A percentile compares a stretch with the other conserved stretches of the same genome.
Evolutionary conservation across 2,329 filamentous ascomycete species (phyloP).

Genomic region (Colletotrichum cuscutae): DNA sequence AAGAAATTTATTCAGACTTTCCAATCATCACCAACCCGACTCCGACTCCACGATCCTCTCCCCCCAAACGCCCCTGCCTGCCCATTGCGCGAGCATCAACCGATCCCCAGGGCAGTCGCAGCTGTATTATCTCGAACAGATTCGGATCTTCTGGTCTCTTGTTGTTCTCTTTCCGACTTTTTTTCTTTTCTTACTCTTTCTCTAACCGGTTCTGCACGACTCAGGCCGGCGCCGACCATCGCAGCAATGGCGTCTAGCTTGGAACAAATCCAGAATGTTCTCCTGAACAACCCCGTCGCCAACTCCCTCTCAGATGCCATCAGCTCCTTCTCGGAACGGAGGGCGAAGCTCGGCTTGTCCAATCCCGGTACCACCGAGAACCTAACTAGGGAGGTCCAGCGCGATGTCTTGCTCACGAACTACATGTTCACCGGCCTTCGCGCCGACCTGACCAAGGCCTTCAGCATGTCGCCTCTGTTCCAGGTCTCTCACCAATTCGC

Average conservation of each 20-base stretch:
- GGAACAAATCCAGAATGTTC: constrained; percentile 63
- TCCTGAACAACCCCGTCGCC: constrained; percentile 80
- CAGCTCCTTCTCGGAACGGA: constrained; percentile 83
- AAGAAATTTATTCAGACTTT: constrained; percentile 38
- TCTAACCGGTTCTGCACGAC: constrained; percentile 41
- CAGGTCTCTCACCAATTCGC: constrained; percentile 97
- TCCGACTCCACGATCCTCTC: constrained; percentile 27
- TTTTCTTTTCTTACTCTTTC: constrained; percentile 36
- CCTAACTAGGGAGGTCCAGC: constrained; percentile 90
- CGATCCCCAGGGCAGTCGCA: constrained; percentile 23
- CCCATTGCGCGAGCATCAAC: constrained; percentile 30
- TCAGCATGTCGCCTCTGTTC: constrained; percentile 93
- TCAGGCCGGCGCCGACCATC: constrained; percentile 40
- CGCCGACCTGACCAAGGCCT: constrained; percentile 95
- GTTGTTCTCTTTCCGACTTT: constrained; percentile 36
- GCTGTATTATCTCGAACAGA: constrained; percentile 2
- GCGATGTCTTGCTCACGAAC: constrained; percentile 96
- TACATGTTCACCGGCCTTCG: constrained; percentile 96
- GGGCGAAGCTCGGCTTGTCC: constrained; percentile 86
- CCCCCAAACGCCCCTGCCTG: constrained; percentile 24
- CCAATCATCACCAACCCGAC: constrained; percentile 19
- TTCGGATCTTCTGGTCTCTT: constrained; percentile 10
- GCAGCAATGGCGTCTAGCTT: constrained; percentile 61
- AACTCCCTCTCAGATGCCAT: constrained; percentile 80
- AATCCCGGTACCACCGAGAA: constrained; percentile 95